Conservation (phyloP, 176 grass and related monocot genomes). For the Puccinellia tenuiflora region DNA sequence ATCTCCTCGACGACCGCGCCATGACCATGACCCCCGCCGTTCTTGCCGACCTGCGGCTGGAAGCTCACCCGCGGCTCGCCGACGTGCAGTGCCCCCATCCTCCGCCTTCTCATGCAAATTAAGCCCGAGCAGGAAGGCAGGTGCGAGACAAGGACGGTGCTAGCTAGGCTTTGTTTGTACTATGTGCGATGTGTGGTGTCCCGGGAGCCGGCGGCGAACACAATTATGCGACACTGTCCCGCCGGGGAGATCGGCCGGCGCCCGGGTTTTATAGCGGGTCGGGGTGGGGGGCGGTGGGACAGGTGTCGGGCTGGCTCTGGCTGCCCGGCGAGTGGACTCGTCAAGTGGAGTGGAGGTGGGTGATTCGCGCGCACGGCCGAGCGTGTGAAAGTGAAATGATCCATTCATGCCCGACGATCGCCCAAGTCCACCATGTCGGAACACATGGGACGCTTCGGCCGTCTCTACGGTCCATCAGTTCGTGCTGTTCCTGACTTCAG, state of each 20-base stretch:
- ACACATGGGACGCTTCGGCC: not conserved
- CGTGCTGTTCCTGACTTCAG: not conserved
- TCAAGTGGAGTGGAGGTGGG: slow-evolving; percentile 27
- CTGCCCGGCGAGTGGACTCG: not conserved
- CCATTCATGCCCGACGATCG: not conserved
- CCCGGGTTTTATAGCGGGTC: slow-evolving; percentile 34
- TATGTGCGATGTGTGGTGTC: slow-evolving; percentile 27
- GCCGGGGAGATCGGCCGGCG: not conserved
- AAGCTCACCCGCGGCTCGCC: slow-evolving; percentile 41
- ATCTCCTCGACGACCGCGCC: slow-evolving; percentile 76
- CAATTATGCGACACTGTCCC: slow-evolving; percentile 25
- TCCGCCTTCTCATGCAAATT: slow-evolving; percentile 25
- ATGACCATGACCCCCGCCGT: slow-evolving; percentile 32
- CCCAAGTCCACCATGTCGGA: slow-evolving; percentile 8
- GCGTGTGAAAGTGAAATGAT: not conserved
- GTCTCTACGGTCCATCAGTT: not conserved
- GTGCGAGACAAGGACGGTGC: too few species aligned
- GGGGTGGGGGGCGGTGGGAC: not conserved
- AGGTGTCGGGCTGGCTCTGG: slow-evolving; percentile 14
- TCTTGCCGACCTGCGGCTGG: slow-evolving; percentile 25
- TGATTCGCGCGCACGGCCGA: slow-evolving; percentile 14
- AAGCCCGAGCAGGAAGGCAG: slow-evolving; percentile 7
- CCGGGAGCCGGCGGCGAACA: slow-evolving; percentile 23
- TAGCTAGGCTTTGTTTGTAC: not conserved
- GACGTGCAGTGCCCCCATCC: slow-evolving; percentile 73